These are phyloP conservation scores for Claviceps sp. DNA, from an alignment of 2,329 filamentous ascomycete species.

Conservation along the genomic window DNA sequence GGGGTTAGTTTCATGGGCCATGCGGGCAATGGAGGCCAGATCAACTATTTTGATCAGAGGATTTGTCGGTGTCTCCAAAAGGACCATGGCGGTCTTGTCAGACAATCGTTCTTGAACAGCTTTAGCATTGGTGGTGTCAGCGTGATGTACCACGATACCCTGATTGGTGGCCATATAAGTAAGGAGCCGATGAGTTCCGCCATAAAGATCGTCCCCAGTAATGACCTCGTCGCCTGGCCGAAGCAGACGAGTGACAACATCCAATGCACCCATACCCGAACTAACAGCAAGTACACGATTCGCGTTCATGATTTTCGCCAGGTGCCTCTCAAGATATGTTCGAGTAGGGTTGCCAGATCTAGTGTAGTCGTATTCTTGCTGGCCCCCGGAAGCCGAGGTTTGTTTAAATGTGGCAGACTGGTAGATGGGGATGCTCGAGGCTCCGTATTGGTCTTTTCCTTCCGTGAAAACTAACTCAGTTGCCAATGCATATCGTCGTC, in stretches of 20 bases:
- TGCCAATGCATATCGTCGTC: slow-evolving; percentile 75
- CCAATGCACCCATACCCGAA: slow-evolving; percentile 92
- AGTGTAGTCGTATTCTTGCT: slow-evolving; percentile 91
- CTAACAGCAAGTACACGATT: slow-evolving; percentile 82
- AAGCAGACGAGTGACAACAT: slow-evolving; percentile 86
- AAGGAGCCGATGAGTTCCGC: slow-evolving; percentile 83
- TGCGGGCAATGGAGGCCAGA: slow-evolving; percentile 62
- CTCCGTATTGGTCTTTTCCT: slow-evolving; percentile 89
- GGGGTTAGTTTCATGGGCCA: slow-evolving; percentile 65
- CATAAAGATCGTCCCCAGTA: slow-evolving; percentile 93
- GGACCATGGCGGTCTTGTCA: slow-evolving; percentile 82
- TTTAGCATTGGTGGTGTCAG: slow-evolving; percentile 76
- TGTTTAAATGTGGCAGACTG: slow-evolving; percentile 99
- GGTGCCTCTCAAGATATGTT: slow-evolving; percentile 87
- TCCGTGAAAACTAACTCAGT: slow-evolving; percentile 97
- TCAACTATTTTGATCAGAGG: slow-evolving; percentile 97
- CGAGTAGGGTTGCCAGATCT: slow-evolving; percentile 93
- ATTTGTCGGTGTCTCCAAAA: slow-evolving; percentile 94
- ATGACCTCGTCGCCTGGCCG: slow-evolving; percentile 93
- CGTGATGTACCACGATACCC: slow-evolving; percentile 87
- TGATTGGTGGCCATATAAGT: slow-evolving; percentile 84
- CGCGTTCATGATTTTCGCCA: slow-evolving; percentile 98
- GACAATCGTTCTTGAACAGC: slow-evolving; percentile 56
- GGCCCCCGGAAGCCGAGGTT: slow-evolving; percentile 61
- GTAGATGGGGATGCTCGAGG: slow-evolving; percentile 94